Evolutionary conservation across 2,329 filamentous ascomycete species (phyloP), one percentile per base, ranked within the genome.

Genomic region (Exophiala alcalophila): DNA sequence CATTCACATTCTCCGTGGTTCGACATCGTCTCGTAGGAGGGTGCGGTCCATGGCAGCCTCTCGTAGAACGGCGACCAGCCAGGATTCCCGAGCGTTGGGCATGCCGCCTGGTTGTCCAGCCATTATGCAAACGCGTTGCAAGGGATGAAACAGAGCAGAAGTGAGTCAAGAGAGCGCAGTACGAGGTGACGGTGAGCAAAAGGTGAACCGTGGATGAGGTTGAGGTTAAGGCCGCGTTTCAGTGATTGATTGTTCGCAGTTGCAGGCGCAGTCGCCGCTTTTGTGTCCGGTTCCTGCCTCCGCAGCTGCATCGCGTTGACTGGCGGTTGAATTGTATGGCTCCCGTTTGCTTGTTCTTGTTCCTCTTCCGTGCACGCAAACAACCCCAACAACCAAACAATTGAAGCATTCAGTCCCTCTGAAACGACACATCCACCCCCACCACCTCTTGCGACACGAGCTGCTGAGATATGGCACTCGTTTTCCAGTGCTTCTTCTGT

Each of bases 381-480:
- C 31, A 30, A 14, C 30, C 25, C 18, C 21, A 28, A 19, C 41
- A 44, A 26, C n/a, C n/a, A n/a, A n/a, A n/a, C n/a, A n/a, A n/a
- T n/a, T n/a, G n/a, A n/a, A n/a, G 35, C 34, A 35, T 26, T 33
- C 33, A n/a, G n/a, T 27, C 26, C 34, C 20, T 32, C 12, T 40
- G 30, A 45, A 36, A 35, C 39, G n/a, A 15, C 31, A 28, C 32
- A 18, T 10, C 33, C 23, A 15, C 20, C 20, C 28, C 21, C n/a
- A 28, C 12, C 26, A 7, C 23, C 24, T 10, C 8, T 26, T 33
- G 6, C 11, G 14, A 10, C 9, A 16, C 23, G 18, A 20, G 8
- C 9, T 18, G 20, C 18, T 37, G 20, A 45, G 38, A 35, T 42
- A 49, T 49, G 47, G 47, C 47, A 21, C 36, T 23, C 30, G 25